phyloP scores from a whole-genome alignment of 2,329 filamentous ascomycete genomes.

The Ophiostoma australiae region DNA sequence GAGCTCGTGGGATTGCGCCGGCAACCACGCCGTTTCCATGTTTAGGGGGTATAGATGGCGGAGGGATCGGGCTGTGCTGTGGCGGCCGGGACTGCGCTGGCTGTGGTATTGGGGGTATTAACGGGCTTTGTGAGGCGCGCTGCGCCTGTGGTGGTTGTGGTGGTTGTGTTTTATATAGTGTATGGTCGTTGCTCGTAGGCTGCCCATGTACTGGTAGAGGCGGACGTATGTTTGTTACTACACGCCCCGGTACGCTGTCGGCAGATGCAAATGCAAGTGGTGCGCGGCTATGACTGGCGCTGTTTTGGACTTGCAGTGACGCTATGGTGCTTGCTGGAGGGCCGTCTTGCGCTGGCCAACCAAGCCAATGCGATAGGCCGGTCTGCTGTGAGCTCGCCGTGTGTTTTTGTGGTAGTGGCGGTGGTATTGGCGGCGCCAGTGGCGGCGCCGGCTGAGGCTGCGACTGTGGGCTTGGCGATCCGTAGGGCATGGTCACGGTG shows the following conservation, averaged over 20 bases:
- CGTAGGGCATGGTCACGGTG: background rate
- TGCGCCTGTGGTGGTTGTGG: background rate
- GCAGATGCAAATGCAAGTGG: background rate
- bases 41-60: background rate
- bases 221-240: background rate
- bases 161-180: background rate
- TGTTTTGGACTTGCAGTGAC: background rate
- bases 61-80: background rate
- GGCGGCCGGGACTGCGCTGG: background rate
- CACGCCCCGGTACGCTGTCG: background rate
- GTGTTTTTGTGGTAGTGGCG: background rate
- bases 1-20: background rate
- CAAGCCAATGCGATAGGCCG: background rate
- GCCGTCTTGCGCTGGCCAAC: background rate
- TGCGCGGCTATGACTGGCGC: background rate
- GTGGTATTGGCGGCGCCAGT: background rate
- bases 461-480: background rate
- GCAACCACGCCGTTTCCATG: background rate
- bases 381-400: background rate
- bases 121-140: background rate
- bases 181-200: background rate
- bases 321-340: background rate
- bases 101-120: constrained; percentile 4
- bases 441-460: background rate
- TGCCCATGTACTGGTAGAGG: background rate